Base-by-base conservation (phyloP, 2,329 filamentous ascomycete species). In the Aspergillus cejpii region DNA sequence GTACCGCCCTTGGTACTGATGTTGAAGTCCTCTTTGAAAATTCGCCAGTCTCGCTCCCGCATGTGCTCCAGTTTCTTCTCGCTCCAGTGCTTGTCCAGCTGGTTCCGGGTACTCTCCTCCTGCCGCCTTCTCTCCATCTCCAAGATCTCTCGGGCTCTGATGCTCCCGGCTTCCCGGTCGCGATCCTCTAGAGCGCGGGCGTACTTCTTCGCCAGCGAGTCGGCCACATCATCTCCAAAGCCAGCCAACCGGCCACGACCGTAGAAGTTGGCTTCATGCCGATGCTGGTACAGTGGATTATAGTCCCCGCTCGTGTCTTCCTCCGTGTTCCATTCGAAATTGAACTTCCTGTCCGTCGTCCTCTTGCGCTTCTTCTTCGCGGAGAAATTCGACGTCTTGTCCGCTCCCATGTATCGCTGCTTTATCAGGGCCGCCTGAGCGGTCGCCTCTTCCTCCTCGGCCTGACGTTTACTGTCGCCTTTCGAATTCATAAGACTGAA, bases 11-110 rank as follows among this genome's bases (percentile, higher is more conserved):
- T 97, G 6, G 89, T 96, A 31, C 84, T 78, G 63, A 98, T 98
- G 57, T 92, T 94, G 72, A 95, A 97, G 68, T 98, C 90, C 67
- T 97, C 92, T 70, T 97, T 98, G 81, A 98, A 96, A 58, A 98
- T 97, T 63, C 92, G 87, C 92, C 92, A 98, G 68, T 98, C 92
- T 64, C 92, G 79, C 70, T 97, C 90, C 51, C 88, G 86, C 92
- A 98, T 98, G 59, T 95, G 87, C 11, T 86, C 81, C 51, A 97
- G 73, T 50, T 77, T 79, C 80, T 98, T 98, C 63, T 96, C 87
- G 44, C 86, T 89, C 92, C 92, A 98, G 68, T 95, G 89, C 66
- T 90, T 90, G 57, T 94, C 90, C 45, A 94, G 75, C 26, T 83
- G 84, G 52, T 84, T 87, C 50, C 85, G 79, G 1, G 74, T 71